Conservation (phyloP, 192 early-diverging fungal genomes). For the Gamsiella multidivaricata region DNA sequence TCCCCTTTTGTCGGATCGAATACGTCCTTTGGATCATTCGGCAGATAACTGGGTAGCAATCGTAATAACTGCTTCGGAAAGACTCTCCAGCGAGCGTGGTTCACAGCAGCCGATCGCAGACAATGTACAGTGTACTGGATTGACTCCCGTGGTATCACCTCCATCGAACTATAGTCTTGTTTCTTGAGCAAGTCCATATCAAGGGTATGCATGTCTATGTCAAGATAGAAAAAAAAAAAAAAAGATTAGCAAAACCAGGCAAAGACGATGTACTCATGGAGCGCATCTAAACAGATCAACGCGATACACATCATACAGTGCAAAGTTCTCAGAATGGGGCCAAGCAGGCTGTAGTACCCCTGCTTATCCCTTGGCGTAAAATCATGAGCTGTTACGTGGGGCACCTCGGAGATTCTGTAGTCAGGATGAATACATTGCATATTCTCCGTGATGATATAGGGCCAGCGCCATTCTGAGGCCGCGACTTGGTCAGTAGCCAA, state of each 20-base stretch:
- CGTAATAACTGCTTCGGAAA: constrained; percentile 51
- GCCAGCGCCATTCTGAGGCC: constrained; percentile 36
- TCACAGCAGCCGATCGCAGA: constrained; percentile 2
- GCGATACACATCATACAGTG: no score
- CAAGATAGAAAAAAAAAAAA: neutral
- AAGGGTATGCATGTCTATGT: constrained; percentile 12
- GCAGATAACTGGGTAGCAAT: constrained; percentile 37
- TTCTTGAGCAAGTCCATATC: neutral
- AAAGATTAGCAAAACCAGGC: neutral
- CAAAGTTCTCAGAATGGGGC: constrained; percentile 6
- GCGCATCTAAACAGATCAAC: no score
- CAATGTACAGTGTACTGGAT: neutral
- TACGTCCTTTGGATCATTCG: constrained; percentile 11
- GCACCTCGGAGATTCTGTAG: neutral
- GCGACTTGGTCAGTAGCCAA: constrained; percentile 1
- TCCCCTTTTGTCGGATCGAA: constrained; percentile 31
- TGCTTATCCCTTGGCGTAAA: constrained; percentile 15
- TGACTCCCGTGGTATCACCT: neutral
- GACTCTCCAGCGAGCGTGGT: constrained; percentile 41
- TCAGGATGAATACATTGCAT: neutral
- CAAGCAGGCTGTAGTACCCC: constrained; percentile 7
- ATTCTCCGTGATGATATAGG: constrained; percentile 38
- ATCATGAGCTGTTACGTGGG: constrained; percentile 1
- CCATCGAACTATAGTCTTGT: neutral
- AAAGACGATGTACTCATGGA: neutral